Evolutionary conservation across 495 filamentous ascomycete species (phyloP), one percentile per base, ranked within the genome.

Genomic region (Elaphomyces granulatus): DNA sequence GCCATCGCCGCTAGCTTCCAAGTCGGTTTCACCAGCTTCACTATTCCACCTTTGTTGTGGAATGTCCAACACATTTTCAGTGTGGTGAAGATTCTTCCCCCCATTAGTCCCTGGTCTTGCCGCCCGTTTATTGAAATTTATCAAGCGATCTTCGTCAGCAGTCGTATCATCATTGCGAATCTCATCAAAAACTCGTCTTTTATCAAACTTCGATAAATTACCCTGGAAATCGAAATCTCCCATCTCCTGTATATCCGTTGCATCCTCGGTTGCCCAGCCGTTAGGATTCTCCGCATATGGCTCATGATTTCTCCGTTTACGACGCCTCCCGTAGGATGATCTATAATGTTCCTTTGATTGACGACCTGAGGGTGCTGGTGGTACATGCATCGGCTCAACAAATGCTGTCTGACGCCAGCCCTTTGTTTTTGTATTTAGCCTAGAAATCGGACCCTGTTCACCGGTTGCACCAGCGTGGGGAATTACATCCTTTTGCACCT

Each of bases 241-340:
- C 60, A 83, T 68, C 51, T 88, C 88, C 58, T 94, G 88, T n/a
- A 94, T 86, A 58, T 98, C 90, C 2, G 86, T 93, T 17, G 86
- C 86, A 58, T 95, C 87, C 54, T 93, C 90, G 0, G 88, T 95
- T 30, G 85, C 87, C 90, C 90, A 98, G 9, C 86, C 90, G 60
- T 81, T 93, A 15, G 82, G 71, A 45, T 80, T 68, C 16, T 72
- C 71, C 8, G 66, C 63, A 18, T 69, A 67, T 37, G 64, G 55
- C 20, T 65, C 62, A 21, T 66, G 70, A 42, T 67, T 64, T 49
- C 61, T 70, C 54, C 68, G 72, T 71, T 52, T 78, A 54, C 48
- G 68, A 60, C 55, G 68, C 60, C 58, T 51, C 26, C 49, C 42
- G 54, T 54, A 41, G n/a, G 23, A 6, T 6, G 23, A 28, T 28